Base-by-base conservation (phyloP, 768 basidiomycete genomes). In the Harrya chromipes region DNA sequence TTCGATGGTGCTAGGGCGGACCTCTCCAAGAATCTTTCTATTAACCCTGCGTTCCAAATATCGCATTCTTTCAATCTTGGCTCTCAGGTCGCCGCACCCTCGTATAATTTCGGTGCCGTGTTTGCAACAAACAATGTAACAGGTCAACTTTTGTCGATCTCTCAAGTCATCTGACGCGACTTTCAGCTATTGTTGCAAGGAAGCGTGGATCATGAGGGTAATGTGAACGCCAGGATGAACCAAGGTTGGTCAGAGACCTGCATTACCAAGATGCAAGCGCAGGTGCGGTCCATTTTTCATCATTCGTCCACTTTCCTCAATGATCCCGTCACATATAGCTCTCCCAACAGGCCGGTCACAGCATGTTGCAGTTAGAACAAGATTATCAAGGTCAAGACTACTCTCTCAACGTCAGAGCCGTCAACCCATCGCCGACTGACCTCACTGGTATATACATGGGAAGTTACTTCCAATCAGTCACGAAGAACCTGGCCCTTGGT, bases 1-100 rank as follows among this genome's bases (percentile, higher is more conserved):
- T 98, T 98, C 69, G 97, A 99, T 75, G 97, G 97, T 57, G 97
- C 89, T 23, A 80, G 94, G 59, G 97, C 95, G 27, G 97, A 99
- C 75, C 76, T 98, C 60, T 87, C 90, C 41, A 99, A 98, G 74
- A 86, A 81, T 59, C 77, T 98, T 59, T 95, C 93, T 24, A 79
- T 87, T 68, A 90, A 83, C 68, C 97, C 97, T n/a, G 83, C 90
- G 43, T 98, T 98, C 81, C 95, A 98, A 76, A 88, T 97, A 60
- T 94, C 94, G 53, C 97, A 99, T 70, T 90, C 93, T 20, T 97
- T 99, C 73, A 78, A 85, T 51, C 75, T 97, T 49, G 97, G 92
- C 17, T 92, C 91, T 17, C 87, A 89, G 68, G 81, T 84, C n/a
- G 70, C 77, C 0, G 81, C 91, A 1, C 80, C 95, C 13, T 87